A percentile compares a stretch with the other conserved stretches of the same genome.
Evolutionary conservation across 2,329 filamentous ascomycete species (phyloP).

Genomic region (Aspergillus sp.): DNA sequence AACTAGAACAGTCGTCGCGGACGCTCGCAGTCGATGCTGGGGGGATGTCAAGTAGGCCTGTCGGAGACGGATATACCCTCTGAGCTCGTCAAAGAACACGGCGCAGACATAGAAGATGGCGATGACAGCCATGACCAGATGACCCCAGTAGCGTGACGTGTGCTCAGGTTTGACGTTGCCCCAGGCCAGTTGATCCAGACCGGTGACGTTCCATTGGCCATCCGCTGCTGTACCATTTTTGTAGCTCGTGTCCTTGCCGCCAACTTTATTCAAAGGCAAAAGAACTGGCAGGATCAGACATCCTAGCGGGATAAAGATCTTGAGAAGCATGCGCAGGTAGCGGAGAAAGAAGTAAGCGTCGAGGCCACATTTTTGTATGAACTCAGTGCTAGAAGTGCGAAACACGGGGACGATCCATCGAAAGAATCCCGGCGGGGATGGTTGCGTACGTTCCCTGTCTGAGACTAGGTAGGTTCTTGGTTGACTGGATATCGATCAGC

Average conservation of each 20-base stretch:
- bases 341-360: slow-evolving; percentile 98
- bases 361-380: slow-evolving; percentile 92
- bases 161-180: slow-evolving; percentile 73
- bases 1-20: slow-evolving; percentile 92
- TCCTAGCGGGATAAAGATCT: slow-evolving; percentile 87
- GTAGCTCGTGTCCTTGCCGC: slow-evolving; percentile 64
- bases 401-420: slow-evolving; percentile 60
- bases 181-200: slow-evolving; percentile 82
- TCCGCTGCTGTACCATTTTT: slow-evolving; percentile 39
- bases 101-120: slow-evolving; percentile 83
- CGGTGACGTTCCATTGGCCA: slow-evolving; percentile 56
- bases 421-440: slow-evolving; percentile 63
- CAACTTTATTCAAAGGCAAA: slow-evolving; percentile 78
- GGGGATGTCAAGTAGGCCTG: slow-evolving; percentile 94
- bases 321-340: slow-evolving; percentile 79
- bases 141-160: slow-evolving; percentile 75
- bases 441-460: slow-evolving; percentile 77
- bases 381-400: slow-evolving; percentile 72
- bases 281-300: slow-evolving; percentile 79
- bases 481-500: slow-evolving; percentile 55
- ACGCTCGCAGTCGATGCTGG: slow-evolving; percentile 88
- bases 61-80: slow-evolving; percentile 86
- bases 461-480: slow-evolving; percentile 84
- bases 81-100: slow-evolving; percentile 82
- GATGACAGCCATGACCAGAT: slow-evolving; percentile 74